Conservation (phyloP, 176 grass and related monocot genomes). For the Raddia guianensis region DNA sequence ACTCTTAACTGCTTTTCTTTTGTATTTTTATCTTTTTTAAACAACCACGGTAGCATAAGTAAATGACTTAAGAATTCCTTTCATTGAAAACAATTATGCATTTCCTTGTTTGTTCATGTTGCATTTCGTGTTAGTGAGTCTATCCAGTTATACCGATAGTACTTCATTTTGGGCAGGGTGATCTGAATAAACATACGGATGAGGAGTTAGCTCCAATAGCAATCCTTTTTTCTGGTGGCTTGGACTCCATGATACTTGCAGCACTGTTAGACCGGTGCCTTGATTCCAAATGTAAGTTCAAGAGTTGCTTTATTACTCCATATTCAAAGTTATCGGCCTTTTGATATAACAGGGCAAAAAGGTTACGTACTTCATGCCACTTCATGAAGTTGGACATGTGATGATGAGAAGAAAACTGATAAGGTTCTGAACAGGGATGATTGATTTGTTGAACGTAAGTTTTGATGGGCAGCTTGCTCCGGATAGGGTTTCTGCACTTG, state of each 20-base stretch:
- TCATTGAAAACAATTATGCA: not conserved
- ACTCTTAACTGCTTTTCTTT: not conserved
- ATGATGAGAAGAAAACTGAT: constrained; percentile 27
- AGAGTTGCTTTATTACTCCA: constrained; percentile 12
- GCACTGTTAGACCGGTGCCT: constrained; percentile 83
- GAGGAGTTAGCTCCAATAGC: constrained; percentile 71
- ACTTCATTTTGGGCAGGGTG: constrained; percentile 49
- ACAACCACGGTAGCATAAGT: constrained; percentile 1
- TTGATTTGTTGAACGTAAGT: constrained; percentile 98
- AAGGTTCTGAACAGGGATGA: constrained; percentile 56
- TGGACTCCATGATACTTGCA: constrained; percentile 96
- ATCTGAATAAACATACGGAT: constrained; percentile 42
- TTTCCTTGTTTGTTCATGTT: not conserved
- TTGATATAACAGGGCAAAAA: constrained; percentile 20
- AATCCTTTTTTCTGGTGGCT: constrained; percentile 89
- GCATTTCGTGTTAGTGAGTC: constrained; percentile 28
- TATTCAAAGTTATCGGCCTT: not conserved
- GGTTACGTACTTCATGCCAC: constrained; percentile 13
- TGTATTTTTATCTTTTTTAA: not conserved
- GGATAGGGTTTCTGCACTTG: constrained; percentile 78
- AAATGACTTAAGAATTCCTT: not conserved
- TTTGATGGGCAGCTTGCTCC: constrained; percentile 87
- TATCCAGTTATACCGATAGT: constrained; percentile 16
- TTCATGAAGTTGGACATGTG: not conserved
- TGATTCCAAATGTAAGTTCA: constrained; percentile 69